Evolutionary conservation across 805 yeast species (phyloP).

Genomic region (Kodamaea hsintzibuensis): DNA sequence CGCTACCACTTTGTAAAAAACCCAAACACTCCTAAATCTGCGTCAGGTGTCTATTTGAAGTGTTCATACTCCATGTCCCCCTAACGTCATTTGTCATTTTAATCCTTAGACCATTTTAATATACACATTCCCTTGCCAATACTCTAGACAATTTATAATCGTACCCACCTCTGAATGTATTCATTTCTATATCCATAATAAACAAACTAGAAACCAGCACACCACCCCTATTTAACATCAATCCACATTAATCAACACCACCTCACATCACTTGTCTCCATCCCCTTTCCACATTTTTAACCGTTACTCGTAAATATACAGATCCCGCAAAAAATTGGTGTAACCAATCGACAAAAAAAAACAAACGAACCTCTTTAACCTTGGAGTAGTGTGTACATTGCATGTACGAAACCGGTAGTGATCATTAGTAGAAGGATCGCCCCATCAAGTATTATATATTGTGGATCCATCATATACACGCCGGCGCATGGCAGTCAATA

Average conservation of each 20-base stretch:
- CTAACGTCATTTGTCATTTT: background rate
- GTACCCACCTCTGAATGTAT: background rate
- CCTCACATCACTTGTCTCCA: background rate
- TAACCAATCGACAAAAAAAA: constrained; percentile 2
- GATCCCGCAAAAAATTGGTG: constrained; percentile 1
- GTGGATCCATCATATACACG: background rate
- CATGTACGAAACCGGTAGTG: background rate
- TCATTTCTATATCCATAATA: background rate
- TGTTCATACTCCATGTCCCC: background rate
- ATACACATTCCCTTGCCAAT: background rate
- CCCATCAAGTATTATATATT: background rate
- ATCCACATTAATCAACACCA: background rate
- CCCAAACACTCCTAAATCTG: constrained; percentile 1
- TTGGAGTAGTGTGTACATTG: background rate
- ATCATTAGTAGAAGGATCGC: background rate
- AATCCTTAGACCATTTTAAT: background rate
- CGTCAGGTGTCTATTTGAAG: constrained; percentile 1
- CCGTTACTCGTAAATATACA: constrained; percentile 2
- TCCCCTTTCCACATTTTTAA: background rate
- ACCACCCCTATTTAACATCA: no score
- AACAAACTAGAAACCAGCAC: no score
- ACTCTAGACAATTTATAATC: background rate
- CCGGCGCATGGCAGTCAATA: background rate
- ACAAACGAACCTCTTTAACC: background rate
- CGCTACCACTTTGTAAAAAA: background rate